Evolutionary conservation across 192 early-diverging fungal species (phyloP).

Genomic region (Linnemannia zychae): DNA sequence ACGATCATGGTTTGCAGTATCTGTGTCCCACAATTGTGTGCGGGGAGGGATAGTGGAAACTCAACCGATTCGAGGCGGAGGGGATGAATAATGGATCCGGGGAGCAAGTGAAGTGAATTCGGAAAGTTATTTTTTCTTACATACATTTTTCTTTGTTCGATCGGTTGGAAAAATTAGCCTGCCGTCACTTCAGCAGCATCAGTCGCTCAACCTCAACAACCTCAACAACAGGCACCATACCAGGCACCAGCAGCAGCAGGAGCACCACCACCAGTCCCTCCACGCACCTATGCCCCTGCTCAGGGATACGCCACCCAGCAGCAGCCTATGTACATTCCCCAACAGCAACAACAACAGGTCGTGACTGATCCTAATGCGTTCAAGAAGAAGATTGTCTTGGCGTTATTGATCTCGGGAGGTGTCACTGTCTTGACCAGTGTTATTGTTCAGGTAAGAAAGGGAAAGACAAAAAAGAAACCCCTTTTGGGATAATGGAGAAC

Average conservation of each 20-base stretch:
- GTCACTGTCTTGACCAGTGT: constrained; percentile 33
- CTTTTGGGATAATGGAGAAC: neutral
- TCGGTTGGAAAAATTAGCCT: constrained; percentile 14
- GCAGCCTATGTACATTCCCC: constrained; percentile 16
- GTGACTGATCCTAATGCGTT: constrained; percentile 45
- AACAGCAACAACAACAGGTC: constrained; percentile 15
- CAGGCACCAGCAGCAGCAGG: constrained; percentile 5
- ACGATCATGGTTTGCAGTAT: neutral
- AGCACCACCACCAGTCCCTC: constrained; percentile 44
- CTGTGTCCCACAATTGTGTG: neutral
- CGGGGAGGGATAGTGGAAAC: neutral
- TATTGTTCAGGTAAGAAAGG: constrained; percentile 39
- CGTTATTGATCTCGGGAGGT: constrained; percentile 48
- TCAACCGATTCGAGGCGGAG: neutral
- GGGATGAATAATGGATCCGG: constrained; percentile 1
- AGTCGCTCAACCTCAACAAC: constrained; percentile 3
- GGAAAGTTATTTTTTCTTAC: neutral
- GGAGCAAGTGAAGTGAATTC: neutral
- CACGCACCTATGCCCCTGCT: constrained; percentile 36
- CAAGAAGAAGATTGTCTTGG: constrained; percentile 50
- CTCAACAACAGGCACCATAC: constrained; percentile 14
- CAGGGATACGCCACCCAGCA: constrained; percentile 16
- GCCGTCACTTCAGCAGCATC: neutral
- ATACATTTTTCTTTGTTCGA: neutral
- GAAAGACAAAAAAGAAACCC: neutral